Base-by-base conservation (phyloP, 108 stramenopile genomes). In the Nitzschia palea region DNA sequence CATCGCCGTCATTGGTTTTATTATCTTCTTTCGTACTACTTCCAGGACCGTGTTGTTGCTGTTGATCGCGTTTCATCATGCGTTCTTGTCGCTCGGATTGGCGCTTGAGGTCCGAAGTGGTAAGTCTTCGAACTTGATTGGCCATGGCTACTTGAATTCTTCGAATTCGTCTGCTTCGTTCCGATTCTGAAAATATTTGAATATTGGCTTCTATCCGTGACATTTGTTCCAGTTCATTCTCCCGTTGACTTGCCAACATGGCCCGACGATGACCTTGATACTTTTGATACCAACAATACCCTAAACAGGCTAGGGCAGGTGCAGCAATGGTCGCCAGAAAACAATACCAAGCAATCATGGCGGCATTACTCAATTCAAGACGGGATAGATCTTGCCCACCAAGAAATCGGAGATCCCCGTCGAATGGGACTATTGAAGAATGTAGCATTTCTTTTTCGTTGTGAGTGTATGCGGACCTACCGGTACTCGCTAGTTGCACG, bases 171-270 rank as follows among this genome's bases (percentile, higher is more conserved):
- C 50, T 31, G 5, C 25, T 29, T 27, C 56, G 35, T 44, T 67
- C 67, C 0, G 31, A 28, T 30, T 55, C 42, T 4, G 67, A 55
- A 29, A 67, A 67, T 8, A 22, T 37, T 40, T 55, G 54, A 22
- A 67, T 36, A 30, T 67, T 67, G 20, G 54, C 54, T 67, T 67
- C 67, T 12, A 67, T 56, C 8, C 45, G 53, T 0, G 67, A 67
- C 27, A 67, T 40, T 32, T 42, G 54, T 18, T 37, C 47, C 52
- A 54, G 18, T 40, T 66, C 51, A 30, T 17, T 31, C 29, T 40
- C 59, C 6, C 40, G 59, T 14, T 60, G 29, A 20, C 50, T 1
- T 9, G 56, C 22, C 2, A 22, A 4, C 43, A 59, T 15, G 44
- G 36, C 45, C 17, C 55, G 56, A 3, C 58, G 53, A 55, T 48